Evolutionary conservation across 805 yeast genomes (phyloP), one percentile per base, ranked within the genome.

Genomic region (Wickerhamiella azymoides): DNA sequence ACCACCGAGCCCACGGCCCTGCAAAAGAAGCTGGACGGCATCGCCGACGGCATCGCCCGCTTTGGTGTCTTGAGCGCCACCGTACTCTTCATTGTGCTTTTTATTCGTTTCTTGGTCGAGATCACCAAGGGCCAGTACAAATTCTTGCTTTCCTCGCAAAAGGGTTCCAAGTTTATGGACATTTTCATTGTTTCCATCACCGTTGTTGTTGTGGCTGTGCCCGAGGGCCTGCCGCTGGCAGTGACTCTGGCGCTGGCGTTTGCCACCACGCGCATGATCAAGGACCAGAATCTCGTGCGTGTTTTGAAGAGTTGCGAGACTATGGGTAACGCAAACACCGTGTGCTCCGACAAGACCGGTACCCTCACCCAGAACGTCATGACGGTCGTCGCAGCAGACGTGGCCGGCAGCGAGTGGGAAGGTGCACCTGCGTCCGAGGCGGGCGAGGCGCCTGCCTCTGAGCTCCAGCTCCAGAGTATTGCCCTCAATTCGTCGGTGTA

Each of bases 261-360:
- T 68, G 98, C 99, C 2, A 92, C 98, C 2, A 88, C 96, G 9
- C 75, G 97, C 64, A 92, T 92, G 99, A 86, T 94, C 17, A 82
- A 83, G 61, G 96, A 92, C 62, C 94, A 93, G 52, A 89, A 89
- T 61, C 69, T 92, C 57, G 99, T 92, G n/a, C 77, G 98, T 56
- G 94, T 85, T 14, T 69, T 92, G 53, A 80, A 79, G 57, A 80
- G 94, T 39, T 92, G 98, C 72, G 99, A 92, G 64, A 92, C 96
- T 14, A 89, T 92, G 97, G 98, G 99, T 37, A 85, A 94, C 40
- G 98, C 96, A 1, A 92, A 97, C 11, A 92, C 96, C 3, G 72
- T 92, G 43, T 92, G 98, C 63, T 86, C 96, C 0, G 98, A 92
- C 66, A 89, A 92, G 62, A 92, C 98, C 0, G 98, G 98, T 49